Evolutionary conservation across 2,329 filamentous ascomycete species (phyloP), one percentile per base, ranked within the genome.

Genomic region (Paecilomyces sp.): DNA sequence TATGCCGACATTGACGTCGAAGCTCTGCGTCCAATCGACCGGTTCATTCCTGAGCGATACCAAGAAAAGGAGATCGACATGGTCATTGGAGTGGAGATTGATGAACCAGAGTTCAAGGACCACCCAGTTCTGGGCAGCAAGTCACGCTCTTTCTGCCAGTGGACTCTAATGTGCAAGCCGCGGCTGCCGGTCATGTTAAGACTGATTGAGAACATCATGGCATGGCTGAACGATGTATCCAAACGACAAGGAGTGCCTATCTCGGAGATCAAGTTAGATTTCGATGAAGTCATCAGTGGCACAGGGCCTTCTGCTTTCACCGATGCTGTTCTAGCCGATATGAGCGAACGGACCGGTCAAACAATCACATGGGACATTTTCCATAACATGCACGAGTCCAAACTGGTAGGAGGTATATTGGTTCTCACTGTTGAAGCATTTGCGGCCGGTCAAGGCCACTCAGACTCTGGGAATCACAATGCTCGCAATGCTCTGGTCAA

Each of bases 291-390:
- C 61, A 88, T 90, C 66, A 86, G 81, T 57, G 86, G 87, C n/a
- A 90, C 88, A 1, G 88, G 87, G 0, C 88, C 88, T 0, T 88
- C 86, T 0, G 87, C 87, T 5, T 90, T 90, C 64, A 90, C 87
- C 1, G 74, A 76, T 11, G 87, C 86, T 0, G 81, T 90, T 8
- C 72, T 90, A 18, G 79, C 80, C 36, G 83, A 89, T 64, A 89
- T 90, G 82, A 84, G 83, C 58, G 72, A 71, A 31, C 72, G 75
- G 57, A 70, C 75, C 4, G 77, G 80, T 12, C 68, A 75, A 24
- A 64, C 70, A 2, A 76, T 89, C 2, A 82, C 79, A 0, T 90
- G 87, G 87, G 80, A 86, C 57, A 68, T 73, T 7, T 90, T 90
- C 70, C 87, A 89, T 70, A 82, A 85, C 63, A 72, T 90, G 54